Conservation (phyloP, 495 filamentous ascomycete species). For the Aspergillus ostianus region DNA sequence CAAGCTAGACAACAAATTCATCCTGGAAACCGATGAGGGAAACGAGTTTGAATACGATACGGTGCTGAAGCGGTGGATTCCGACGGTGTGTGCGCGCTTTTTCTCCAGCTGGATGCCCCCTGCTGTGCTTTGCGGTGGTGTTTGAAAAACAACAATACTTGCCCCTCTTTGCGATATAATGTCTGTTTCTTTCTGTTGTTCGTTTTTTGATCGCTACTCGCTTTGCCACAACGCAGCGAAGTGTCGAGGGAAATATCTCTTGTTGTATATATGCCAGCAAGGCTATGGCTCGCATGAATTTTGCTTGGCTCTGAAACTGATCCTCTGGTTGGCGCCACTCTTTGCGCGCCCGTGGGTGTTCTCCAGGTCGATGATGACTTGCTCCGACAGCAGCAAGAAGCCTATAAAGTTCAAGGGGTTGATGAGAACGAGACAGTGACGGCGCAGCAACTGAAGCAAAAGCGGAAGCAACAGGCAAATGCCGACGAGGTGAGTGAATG, state of each 20-base stretch:
- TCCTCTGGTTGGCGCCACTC: constrained; percentile 30
- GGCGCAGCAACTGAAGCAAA: constrained; percentile 65
- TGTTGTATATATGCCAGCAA: constrained; percentile 14
- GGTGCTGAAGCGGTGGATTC: constrained; percentile 73
- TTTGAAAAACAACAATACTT: background rate
- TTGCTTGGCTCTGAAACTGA: constrained; percentile 35
- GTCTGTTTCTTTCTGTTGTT: constrained; percentile 5
- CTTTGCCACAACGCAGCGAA: constrained; percentile 1
- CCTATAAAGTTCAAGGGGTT: constrained; percentile 69
- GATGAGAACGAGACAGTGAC: constrained; percentile 58
- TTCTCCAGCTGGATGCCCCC: constrained; percentile 13
- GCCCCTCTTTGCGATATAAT: background rate
- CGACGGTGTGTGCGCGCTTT: constrained; percentile 52
- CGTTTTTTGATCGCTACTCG: constrained; percentile 1
- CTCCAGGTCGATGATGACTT: constrained; percentile 72
- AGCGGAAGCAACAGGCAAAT: constrained; percentile 59
- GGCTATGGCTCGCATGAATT: constrained; percentile 18
- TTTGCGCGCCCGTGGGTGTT: constrained; percentile 26
- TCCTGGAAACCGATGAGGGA: constrained; percentile 82
- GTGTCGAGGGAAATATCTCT: constrained; percentile 9
- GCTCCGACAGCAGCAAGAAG: constrained; percentile 73
- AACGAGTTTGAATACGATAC: constrained; percentile 81
- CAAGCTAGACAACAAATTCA: constrained; percentile 72
- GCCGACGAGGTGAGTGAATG: constrained; percentile 56
- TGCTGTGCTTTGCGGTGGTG: constrained; percentile 15